Conservation (phyloP, 306 rosid species). For the Sophora flavescens region DNA sequence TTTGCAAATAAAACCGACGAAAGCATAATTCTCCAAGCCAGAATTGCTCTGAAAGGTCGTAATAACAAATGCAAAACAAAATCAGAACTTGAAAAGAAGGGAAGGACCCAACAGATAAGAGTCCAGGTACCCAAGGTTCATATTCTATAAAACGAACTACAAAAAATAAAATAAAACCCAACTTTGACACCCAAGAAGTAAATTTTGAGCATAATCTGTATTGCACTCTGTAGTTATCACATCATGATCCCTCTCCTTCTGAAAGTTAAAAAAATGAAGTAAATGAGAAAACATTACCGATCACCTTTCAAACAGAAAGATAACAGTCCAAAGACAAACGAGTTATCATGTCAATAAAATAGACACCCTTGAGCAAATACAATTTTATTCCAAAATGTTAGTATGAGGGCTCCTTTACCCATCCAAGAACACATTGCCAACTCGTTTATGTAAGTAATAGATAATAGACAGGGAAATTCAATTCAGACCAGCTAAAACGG, state of each 20-base stretch:
- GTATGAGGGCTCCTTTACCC: not conserved
- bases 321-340: not conserved
- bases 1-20: not conserved
- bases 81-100: constrained; percentile 10
- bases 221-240: constrained; percentile 47
- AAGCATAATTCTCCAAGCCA: constrained; percentile 17
- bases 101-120: not conserved
- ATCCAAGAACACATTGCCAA: not conserved
- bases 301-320: not conserved
- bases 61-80: constrained; percentile 33
- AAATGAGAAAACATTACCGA: constrained; percentile 1
- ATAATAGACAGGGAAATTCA: not conserved
- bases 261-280: constrained; percentile 45
- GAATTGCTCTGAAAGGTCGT: constrained; percentile 15
- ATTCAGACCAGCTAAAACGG: not conserved
- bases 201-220: constrained; percentile 44
- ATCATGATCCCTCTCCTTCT: constrained; percentile 60
- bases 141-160: constrained; percentile 27
- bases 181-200: constrained; percentile 27
- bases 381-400: not conserved
- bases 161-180: constrained; percentile 6
- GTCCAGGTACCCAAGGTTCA: constrained; percentile 12
- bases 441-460: not conserved
- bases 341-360: not conserved
- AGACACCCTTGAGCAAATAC: not conserved